These are phyloP conservation scores for Nicotiana tomentosiformis DNA, from an alignment of 257 asterid species.

Conservation along the genomic window DNA sequence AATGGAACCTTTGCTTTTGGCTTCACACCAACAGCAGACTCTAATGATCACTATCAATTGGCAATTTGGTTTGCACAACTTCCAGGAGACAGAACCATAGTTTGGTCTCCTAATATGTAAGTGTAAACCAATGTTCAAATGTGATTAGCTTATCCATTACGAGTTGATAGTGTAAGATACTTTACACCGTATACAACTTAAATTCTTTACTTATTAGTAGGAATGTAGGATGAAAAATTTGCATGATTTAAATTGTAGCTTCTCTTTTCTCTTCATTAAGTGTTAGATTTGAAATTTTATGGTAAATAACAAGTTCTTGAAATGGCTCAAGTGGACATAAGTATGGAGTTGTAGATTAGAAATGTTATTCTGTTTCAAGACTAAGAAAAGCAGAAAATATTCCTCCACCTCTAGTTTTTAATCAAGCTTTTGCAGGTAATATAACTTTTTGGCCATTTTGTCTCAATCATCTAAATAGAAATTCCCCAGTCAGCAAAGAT, in stretches of 20 bases:
- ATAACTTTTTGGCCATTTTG: constrained; percentile 37
- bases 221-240: neutral
- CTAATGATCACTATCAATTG: constrained; percentile 39
- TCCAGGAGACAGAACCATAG: constrained; percentile 65
- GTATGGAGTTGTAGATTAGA: neutral
- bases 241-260: neutral
- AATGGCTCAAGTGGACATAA: neutral
- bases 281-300: neutral
- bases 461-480: constrained; percentile 75
- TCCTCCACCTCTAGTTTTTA: constrained; percentile 37
- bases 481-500: constrained; percentile 68
- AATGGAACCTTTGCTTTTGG: constrained; percentile 87
- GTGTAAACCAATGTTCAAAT: constrained; percentile 7
- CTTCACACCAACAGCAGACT: constrained; percentile 28
- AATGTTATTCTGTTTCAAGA: neutral
- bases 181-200: neutral
- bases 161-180: neutral
- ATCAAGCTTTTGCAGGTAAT: constrained; percentile 42
- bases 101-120: constrained; percentile 83
- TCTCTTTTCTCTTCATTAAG: neutral
- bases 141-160: neutral
- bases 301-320: neutral
- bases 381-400: neutral
- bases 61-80: constrained; percentile 75
- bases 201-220: neutral